phyloP scores from a whole-genome alignment of 2,329 filamentous ascomycete species.

The Fusarium sp. region DNA sequence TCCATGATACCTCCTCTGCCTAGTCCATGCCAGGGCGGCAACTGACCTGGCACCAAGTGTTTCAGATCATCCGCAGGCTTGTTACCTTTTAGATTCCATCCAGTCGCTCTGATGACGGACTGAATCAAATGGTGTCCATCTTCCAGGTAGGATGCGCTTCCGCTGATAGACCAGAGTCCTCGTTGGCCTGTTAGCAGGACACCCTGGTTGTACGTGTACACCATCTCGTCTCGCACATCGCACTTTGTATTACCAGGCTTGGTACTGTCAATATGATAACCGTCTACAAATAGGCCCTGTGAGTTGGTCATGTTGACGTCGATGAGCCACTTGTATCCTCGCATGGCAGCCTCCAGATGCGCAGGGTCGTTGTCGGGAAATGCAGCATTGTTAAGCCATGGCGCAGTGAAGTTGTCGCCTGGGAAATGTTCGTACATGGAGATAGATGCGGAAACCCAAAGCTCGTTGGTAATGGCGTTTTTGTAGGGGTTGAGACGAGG shows the following conservation, averaged over 20 bases:
- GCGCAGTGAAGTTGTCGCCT: slow-evolving; percentile 79
- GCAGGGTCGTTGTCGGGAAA: slow-evolving; percentile 65
- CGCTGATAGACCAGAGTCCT: slow-evolving; percentile 83
- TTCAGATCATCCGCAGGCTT: slow-evolving; percentile 58
- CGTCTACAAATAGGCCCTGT: slow-evolving; percentile 83
- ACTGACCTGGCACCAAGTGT: slow-evolving; percentile 51
- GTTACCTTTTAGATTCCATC: slow-evolving; percentile 70
- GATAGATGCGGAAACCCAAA: slow-evolving; percentile 87
- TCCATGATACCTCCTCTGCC: slow-evolving; percentile 86
- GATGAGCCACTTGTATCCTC: slow-evolving; percentile 85
- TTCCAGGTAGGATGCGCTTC: slow-evolving; percentile 75
- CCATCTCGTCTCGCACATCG: slow-evolving; percentile 86
- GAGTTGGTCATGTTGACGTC: slow-evolving; percentile 83
- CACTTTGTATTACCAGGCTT: slow-evolving; percentile 78
- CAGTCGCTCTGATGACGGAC: slow-evolving; percentile 81
- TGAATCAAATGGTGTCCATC: slow-evolving; percentile 85
- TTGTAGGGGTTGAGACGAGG: slow-evolving; percentile 86
- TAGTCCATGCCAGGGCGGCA: slow-evolving; percentile 77
- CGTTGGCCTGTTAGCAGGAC: slow-evolving; percentile 86
- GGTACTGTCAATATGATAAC: slow-evolving; percentile 81
- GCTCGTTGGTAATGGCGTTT: slow-evolving; percentile 94
- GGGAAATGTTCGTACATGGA: slow-evolving; percentile 93
- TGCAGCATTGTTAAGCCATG: slow-evolving; percentile 62
- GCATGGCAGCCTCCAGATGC: slow-evolving; percentile 79
- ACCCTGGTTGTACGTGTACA: slow-evolving; percentile 97